A percentile compares a stretch with the other conserved stretches of the same genome.
phyloP scores from a whole-genome alignment of 345 rosid genomes.

The Microcos paniculata region DNA sequence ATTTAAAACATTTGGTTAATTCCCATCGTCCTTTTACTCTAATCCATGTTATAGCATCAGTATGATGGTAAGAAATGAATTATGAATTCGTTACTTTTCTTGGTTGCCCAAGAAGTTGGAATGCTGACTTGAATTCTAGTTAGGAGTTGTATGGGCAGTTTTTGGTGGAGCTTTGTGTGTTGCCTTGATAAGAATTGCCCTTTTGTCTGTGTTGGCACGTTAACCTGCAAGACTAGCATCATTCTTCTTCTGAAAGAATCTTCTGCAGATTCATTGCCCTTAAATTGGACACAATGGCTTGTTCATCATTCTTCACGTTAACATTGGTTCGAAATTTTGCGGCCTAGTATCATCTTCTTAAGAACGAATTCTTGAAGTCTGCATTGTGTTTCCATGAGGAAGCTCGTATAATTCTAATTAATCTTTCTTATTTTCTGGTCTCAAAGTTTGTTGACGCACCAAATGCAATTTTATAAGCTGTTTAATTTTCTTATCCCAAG shows the following conservation, averaged over 20 bases:
- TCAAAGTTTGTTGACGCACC: neutral
- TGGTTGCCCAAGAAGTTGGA: neutral
- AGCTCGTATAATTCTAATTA: neutral
- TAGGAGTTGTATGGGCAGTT: neutral
- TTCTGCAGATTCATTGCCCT: conserved; percentile 10
- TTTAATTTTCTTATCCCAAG: neutral
- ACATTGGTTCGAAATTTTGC: neutral
- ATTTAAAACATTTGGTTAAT: neutral
- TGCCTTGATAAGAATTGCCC: neutral
- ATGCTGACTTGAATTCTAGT: neutral
- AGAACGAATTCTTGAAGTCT: neutral
- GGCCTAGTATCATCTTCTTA: neutral
- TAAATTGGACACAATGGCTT: neutral
- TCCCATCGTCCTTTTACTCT: neutral
- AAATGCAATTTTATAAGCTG: neutral
- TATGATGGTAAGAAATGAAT: neutral
- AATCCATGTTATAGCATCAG: neutral
- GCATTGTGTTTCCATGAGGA: no score
- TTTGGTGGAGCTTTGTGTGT: neutral
- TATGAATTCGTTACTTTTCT: neutral
- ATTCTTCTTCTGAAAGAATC: neutral
- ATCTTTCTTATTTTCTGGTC: neutral
- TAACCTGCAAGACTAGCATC: neutral
- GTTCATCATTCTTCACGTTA: neutral
- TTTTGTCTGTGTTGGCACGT: neutral